Evolutionary conservation across 2,329 filamentous ascomycete species (phyloP).

Genomic region (Neoscytalidium dimidiatum): DNA sequence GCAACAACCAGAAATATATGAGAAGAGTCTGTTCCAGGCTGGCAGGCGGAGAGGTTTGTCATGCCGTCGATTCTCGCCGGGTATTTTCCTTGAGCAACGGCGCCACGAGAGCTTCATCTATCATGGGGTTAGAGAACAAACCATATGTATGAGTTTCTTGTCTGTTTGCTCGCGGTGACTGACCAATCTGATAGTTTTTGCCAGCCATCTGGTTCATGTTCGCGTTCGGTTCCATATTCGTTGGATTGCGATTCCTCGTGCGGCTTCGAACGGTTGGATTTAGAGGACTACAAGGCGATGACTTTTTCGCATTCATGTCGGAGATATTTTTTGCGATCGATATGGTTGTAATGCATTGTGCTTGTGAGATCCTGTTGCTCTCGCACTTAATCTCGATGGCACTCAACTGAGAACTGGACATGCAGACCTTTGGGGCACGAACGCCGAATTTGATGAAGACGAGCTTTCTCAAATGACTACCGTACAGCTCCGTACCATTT

Average conservation of each 20-base stretch:
- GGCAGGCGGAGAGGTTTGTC: not conserved
- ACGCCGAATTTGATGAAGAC: not conserved
- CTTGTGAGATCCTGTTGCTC: not conserved
- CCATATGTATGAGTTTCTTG: not conserved
- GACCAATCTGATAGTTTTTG: not conserved
- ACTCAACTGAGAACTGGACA: not conserved
- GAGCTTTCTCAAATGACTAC: not conserved
- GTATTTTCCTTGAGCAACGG: not conserved
- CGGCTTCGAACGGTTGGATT: not conserved
- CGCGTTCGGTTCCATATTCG: not conserved
- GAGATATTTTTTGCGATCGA: not conserved
- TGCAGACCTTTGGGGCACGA: not conserved
- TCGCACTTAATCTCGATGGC: too few relatives aligned
- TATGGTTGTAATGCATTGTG: not conserved
- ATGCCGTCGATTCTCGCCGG: too few relatives aligned
- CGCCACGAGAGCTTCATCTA: not conserved
- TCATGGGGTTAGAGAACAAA: not conserved
- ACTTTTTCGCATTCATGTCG: not conserved
- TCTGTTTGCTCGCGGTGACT: not conserved
- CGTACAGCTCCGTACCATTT: not conserved
- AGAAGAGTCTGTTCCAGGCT: too few relatives aligned
- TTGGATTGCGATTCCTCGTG: not conserved
- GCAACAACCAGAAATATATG: too few relatives aligned
- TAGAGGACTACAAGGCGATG: not conserved
- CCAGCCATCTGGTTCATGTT: not conserved